These are phyloP conservation scores for Xylariales sp. DNA, from an alignment of 2,329 filamentous ascomycete genomes.

Conservation along the genomic window DNA sequence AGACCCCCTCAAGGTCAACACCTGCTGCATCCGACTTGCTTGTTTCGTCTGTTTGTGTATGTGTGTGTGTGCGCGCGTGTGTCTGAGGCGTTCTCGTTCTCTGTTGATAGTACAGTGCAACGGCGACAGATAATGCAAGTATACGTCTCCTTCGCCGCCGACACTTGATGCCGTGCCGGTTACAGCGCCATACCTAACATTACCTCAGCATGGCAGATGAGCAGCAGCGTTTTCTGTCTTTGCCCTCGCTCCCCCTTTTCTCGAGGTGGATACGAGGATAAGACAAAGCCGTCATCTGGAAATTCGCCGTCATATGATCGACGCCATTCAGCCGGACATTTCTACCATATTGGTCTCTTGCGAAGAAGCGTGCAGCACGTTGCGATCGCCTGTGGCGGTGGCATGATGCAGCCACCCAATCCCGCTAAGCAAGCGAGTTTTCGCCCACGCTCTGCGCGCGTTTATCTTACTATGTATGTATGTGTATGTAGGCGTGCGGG, in stretches of 20 bases:
- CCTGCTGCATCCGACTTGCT: constrained; percentile 9
- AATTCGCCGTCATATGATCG: constrained; percentile 47
- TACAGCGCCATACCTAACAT: constrained; percentile 18
- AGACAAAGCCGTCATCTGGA: constrained; percentile 32
- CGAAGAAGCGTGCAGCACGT: constrained; percentile 33
- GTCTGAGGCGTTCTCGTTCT: constrained; percentile 11
- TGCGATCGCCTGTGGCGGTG: constrained; percentile 36
- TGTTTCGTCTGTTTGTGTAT: constrained; percentile 1
- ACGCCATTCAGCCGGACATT: constrained; percentile 46
- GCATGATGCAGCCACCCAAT: constrained; percentile 34
- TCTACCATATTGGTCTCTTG: constrained; percentile 42
- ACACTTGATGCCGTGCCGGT: constrained; percentile 17
- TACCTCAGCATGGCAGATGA: constrained; percentile 20
- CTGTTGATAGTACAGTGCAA: constrained; percentile 32
- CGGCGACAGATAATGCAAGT: constrained; percentile 24
- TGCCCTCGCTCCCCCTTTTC: not conserved
- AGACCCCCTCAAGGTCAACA: not conserved
- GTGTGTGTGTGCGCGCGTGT: constrained; percentile 6
- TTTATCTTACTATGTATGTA: constrained; percentile 24
- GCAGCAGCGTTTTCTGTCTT: not conserved
- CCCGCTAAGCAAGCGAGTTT: constrained; percentile 30
- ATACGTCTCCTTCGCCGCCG: constrained; percentile 26
- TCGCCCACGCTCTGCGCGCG: constrained; percentile 27
- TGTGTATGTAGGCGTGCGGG: not conserved
- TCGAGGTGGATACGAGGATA: constrained; percentile 26